Conservation (phyloP, 805 yeast genomes). For the Candida nitratophila region DNA sequence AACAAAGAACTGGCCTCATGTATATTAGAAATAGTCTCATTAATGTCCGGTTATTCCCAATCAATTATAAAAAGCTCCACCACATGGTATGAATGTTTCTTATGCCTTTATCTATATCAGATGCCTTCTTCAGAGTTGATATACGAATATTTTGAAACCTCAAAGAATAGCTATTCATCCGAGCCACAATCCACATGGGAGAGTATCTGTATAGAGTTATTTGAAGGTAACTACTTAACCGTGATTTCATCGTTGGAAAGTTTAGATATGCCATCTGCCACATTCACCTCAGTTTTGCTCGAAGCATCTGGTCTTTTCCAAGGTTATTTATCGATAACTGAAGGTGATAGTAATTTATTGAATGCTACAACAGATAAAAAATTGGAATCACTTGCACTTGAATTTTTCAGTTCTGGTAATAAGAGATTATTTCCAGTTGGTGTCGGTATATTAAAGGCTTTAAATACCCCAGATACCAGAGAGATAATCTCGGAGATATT, state of each 20-base stretch:
- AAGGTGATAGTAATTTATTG: slow-evolving; percentile 3
- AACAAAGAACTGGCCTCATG: slow-evolving; percentile 26
- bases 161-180: slow-evolving; percentile 27
- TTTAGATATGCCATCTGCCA: slow-evolving; percentile 56
- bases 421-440: slow-evolving; percentile 60
- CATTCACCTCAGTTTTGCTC: slow-evolving; percentile 52
- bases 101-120: slow-evolving; percentile 38
- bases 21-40: slow-evolving; percentile 33
- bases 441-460: slow-evolving; percentile 50
- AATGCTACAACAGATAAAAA: slow-evolving; percentile 22
- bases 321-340: slow-evolving; percentile 20
- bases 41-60: slow-evolving; percentile 39
- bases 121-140: slow-evolving; percentile 44
- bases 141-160: slow-evolving; percentile 31
- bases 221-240: slow-evolving; percentile 49
- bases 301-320: slow-evolving; percentile 58
- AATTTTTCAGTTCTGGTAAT: slow-evolving; percentile 35
- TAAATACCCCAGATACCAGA: slow-evolving; percentile 36
- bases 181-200: slow-evolving; percentile 43
- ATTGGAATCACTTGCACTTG: slow-evolving; percentile 46
- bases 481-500: slow-evolving; percentile 47
- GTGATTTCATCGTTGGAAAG: slow-evolving; percentile 53
- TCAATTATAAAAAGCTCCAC: slow-evolving; percentile 45
- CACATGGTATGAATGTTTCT: slow-evolving; percentile 63
- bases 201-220: slow-evolving; percentile 44